Conservation (phyloP, 73 alveolate genomes). For the Blepharisma stoltei region DNA sequence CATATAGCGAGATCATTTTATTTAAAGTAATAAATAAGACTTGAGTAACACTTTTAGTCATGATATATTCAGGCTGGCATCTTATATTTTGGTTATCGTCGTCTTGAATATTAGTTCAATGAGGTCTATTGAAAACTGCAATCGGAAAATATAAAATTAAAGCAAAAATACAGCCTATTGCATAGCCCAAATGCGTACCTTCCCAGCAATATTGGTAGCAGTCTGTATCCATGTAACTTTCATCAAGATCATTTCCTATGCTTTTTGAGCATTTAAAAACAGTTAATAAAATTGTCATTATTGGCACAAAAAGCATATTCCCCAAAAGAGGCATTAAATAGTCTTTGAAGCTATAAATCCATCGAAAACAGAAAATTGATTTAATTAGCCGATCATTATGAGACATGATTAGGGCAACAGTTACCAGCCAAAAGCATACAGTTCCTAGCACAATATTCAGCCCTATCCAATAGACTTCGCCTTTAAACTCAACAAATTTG, state of each 20-base stretch:
- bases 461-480: neutral
- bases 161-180: neutral
- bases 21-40: too few species aligned
- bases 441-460: neutral
- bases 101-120: too few species aligned
- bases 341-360: neutral
- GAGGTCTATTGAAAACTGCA: too few species aligned
- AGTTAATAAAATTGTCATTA: neutral
- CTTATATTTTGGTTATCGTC: too few species aligned
- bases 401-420: neutral
- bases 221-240: neutral
- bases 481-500: neutral
- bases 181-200: constrained; percentile 6
- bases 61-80: too few species aligned
- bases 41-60: too few species aligned
- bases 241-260: neutral
- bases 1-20: too few species aligned
- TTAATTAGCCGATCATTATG: neutral
- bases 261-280: neutral
- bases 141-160: too few species aligned
- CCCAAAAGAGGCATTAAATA: neutral
- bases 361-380: neutral
- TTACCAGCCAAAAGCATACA: neutral
- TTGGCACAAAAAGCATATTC: neutral
- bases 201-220: neutral